phyloP scores from a whole-genome alignment of 805 yeast species.

The Starmerella geochares region DNA sequence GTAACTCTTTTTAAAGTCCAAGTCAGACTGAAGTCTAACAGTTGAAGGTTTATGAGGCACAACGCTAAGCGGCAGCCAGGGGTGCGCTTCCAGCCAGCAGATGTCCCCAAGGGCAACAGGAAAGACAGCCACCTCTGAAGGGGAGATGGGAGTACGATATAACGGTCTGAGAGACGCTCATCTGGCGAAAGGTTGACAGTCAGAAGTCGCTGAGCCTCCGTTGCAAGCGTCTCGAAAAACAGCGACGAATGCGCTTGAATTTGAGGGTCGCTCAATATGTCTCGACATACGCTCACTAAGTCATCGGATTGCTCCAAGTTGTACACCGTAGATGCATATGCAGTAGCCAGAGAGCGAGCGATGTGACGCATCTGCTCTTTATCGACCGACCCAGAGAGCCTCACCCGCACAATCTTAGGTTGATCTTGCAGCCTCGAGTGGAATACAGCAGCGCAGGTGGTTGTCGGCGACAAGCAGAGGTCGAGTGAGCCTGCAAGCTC shows the following conservation, averaged over 20 bases:
- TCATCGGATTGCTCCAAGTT: conserved; percentile 61
- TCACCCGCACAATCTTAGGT: background rate
- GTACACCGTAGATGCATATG: conserved; percentile 64
- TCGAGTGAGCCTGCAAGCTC: conserved; percentile 16
- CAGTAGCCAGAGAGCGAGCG: conserved; percentile 52
- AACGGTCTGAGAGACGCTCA: conserved; percentile 60
- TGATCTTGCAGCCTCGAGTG: background rate
- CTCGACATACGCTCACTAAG: conserved; percentile 46
- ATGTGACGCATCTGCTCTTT: conserved; percentile 9
- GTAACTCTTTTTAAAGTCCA: conserved; percentile 45
- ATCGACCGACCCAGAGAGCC: background rate
- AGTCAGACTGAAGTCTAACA: conserved; percentile 61
- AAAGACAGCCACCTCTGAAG: conserved; percentile 61
- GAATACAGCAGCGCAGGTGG: conserved; percentile 14
- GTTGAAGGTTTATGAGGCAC: conserved; percentile 56
- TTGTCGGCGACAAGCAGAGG: conserved; percentile 31
- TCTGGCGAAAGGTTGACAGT: conserved; percentile 60
- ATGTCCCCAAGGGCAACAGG: conserved; percentile 55
- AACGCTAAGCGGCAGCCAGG: conserved; percentile 45
- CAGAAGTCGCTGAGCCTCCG: conserved; percentile 66
- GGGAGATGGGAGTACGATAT: conserved; percentile 60
- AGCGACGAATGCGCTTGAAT: conserved; percentile 27
- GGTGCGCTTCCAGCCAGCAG: conserved; percentile 38
- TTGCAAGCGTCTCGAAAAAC: conserved; percentile 39
- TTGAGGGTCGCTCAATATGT: conserved; percentile 34